These are phyloP conservation scores for Exserohilum rostratum DNA, from an alignment of 2,329 filamentous ascomycete genomes.

Conservation along the genomic window DNA sequence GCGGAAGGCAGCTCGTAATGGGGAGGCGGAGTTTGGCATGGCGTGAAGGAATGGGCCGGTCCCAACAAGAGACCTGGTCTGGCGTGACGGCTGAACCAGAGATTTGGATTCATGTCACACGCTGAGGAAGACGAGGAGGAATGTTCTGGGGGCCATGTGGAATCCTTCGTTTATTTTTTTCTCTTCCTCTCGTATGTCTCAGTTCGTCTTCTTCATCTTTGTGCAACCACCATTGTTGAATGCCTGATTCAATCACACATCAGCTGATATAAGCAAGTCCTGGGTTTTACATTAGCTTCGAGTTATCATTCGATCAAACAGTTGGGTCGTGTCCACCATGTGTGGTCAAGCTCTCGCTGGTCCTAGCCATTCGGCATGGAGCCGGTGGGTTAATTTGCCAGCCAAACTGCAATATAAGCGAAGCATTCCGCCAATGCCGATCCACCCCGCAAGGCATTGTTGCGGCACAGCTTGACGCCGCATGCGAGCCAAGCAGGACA, in stretches of 20 bases:
- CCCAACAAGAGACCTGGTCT: conserved; percentile 6
- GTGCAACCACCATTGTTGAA: too few relatives aligned
- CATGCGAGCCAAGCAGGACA: background rate
- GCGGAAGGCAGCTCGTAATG: background rate
- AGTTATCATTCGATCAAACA: too few relatives aligned
- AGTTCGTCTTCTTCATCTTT: too few relatives aligned
- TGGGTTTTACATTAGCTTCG: too few relatives aligned
- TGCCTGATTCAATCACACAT: too few relatives aligned
- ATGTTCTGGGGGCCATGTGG: background rate
- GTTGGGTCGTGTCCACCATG: background rate
- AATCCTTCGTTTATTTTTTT: background rate
- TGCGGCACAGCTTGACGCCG: conserved; percentile 3
- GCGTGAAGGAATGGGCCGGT: conserved; percentile 4
- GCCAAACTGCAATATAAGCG: conserved; percentile 1
- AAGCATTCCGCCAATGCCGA: conserved; percentile 6
- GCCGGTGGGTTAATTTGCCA: conserved; percentile 11
- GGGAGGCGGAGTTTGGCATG: background rate
- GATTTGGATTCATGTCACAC: background rate
- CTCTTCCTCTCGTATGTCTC: too few relatives aligned
- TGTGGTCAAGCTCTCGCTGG: background rate
- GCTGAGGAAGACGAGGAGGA: background rate
- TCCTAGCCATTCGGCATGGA: background rate
- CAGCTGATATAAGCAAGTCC: too few relatives aligned
- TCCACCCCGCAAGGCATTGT: background rate
- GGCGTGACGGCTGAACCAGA: conserved; percentile 7